Percentiles rank a stretch among this genome's conserved stretches.
phyloP scores from a whole-genome alignment of 768 basidiomycete species.

The Macrocybe gigantea region DNA sequence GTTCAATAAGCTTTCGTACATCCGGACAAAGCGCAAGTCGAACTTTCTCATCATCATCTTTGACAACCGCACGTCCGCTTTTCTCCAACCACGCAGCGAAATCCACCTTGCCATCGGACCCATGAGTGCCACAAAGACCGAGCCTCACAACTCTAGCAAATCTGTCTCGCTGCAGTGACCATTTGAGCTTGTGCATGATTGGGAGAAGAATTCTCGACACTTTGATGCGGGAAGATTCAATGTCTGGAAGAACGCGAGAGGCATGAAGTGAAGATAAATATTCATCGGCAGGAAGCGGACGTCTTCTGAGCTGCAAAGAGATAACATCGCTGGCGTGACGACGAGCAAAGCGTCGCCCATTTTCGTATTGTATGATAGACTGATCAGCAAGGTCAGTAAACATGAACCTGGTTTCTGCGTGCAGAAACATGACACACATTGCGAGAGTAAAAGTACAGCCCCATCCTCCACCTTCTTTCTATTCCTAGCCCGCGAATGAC shows the following conservation, averaged over 20 bases:
- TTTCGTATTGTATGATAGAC: slow-evolving; percentile 68
- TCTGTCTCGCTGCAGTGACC: slow-evolving; percentile 60
- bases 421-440: slow-evolving; percentile 34
- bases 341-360: slow-evolving; percentile 45
- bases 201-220: slow-evolving; percentile 61
- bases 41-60: slow-evolving; percentile 56
- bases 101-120: slow-evolving; percentile 24
- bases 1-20: slow-evolving; percentile 49
- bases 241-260: slow-evolving; percentile 54
- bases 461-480: slow-evolving; percentile 61
- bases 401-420: slow-evolving; percentile 1
- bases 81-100: slow-evolving; percentile 54
- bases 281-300: slow-evolving; percentile 27
- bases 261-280: slow-evolving; percentile 39
- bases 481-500: slow-evolving; percentile 66
- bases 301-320: slow-evolving; percentile 47
- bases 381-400: slow-evolving; percentile 19
- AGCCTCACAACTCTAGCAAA: slow-evolving; percentile 53
- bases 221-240: slow-evolving; percentile 49
- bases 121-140: slow-evolving; percentile 21
- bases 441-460: slow-evolving; percentile 58
- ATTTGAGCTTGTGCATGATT: slow-evolving; percentile 61
- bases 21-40: slow-evolving; percentile 65
- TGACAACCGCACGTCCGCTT: slow-evolving; percentile 39
- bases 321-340: slow-evolving; percentile 46